phyloP scores from a whole-genome alignment of 2,329 filamentous ascomycete genomes.

The Mollisiaceae sp. region DNA sequence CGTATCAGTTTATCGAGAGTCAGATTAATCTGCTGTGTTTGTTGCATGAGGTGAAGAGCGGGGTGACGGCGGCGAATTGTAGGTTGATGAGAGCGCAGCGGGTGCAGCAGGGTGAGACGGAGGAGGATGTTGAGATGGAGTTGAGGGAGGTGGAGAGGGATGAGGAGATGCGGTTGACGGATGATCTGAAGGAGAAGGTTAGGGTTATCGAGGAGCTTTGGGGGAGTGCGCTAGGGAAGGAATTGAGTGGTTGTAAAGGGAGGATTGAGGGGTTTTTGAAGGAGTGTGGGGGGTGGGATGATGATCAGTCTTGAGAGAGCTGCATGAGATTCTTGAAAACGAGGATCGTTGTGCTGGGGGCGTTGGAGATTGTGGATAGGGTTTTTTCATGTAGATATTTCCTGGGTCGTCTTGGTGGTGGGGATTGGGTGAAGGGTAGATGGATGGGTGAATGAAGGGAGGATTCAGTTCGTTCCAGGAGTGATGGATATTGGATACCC shows the following conservation, averaged over 20 bases:
- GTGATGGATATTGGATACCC: conserved; percentile 1
- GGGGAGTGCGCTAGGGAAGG: conserved; percentile 82
- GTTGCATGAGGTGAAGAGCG: conserved; percentile 86
- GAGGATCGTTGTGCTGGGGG: background rate
- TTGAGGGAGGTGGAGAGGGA: conserved; percentile 63
- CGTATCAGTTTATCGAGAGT: conserved; percentile 95
- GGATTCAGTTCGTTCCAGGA: conserved; percentile 5
- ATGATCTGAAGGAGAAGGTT: conserved; percentile 92
- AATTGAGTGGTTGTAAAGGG: conserved; percentile 74
- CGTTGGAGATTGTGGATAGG: background rate
- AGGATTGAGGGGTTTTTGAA: conserved; percentile 76
- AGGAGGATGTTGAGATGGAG: conserved; percentile 46
- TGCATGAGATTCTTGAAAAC: background rate
- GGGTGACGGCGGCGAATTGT: conserved; percentile 71
- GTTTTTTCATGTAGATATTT: conserved; percentile 4
- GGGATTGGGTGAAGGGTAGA: background rate
- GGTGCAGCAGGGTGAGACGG: conserved; percentile 44
- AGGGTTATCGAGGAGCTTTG: conserved; percentile 90
- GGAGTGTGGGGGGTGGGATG: conserved; percentile 83
- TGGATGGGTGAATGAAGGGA: background rate
- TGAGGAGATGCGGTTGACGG: conserved; percentile 75
- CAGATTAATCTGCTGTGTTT: conserved; percentile 91
- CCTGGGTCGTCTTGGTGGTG: background rate
- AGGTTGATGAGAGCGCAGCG: conserved; percentile 71
- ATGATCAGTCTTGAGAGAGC: conserved; percentile 29